These are phyloP conservation scores for Mortierella polycephala DNA, from an alignment of 371 early-diverging fungal genomes.

Conservation along the genomic window DNA sequence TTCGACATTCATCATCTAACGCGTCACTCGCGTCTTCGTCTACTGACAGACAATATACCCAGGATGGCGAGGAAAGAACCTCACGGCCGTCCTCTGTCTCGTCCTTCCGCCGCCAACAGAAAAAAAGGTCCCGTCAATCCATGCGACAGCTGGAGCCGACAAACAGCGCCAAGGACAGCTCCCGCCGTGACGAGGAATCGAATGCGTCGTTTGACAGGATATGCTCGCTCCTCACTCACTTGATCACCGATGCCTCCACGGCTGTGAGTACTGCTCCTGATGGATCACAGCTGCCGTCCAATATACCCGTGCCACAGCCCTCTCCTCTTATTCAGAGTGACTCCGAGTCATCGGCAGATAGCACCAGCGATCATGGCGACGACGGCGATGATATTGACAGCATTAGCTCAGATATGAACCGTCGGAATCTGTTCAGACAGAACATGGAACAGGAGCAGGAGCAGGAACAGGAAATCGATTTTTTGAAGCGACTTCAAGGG, in stretches of 20 bases:
- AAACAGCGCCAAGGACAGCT: constrained; percentile 6
- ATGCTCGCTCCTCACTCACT: constrained; percentile 38
- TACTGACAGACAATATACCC: constrained; percentile 50
- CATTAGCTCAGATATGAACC: too few relatives aligned
- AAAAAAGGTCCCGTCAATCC: constrained; percentile 31
- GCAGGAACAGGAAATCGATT: constrained; percentile 6
- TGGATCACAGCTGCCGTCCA: constrained; percentile 28
- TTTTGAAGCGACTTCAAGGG: constrained; percentile 29
- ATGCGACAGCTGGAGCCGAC: constrained; percentile 34
- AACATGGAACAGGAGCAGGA: not conserved
- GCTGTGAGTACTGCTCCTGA: constrained; percentile 46
- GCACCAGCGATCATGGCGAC: constrained; percentile 24
- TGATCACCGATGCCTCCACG: constrained; percentile 51
- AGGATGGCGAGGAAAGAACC: constrained; percentile 25
- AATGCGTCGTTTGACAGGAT: constrained; percentile 46
- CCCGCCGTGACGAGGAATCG: constrained; percentile 24
- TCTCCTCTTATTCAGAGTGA: constrained; percentile 26
- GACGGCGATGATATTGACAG: constrained; percentile 9
- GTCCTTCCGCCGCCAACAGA: constrained; percentile 20
- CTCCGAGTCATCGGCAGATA: constrained; percentile 24
- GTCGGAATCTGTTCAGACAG: not conserved
- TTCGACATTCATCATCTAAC: constrained; percentile 29
- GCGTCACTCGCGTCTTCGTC: constrained; percentile 23
- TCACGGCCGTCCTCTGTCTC: constrained; percentile 41
- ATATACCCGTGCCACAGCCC: constrained; percentile 31